These are phyloP conservation scores for Brassica carinata DNA, from an alignment of 345 rosid genomes.

Conservation along the genomic window DNA sequence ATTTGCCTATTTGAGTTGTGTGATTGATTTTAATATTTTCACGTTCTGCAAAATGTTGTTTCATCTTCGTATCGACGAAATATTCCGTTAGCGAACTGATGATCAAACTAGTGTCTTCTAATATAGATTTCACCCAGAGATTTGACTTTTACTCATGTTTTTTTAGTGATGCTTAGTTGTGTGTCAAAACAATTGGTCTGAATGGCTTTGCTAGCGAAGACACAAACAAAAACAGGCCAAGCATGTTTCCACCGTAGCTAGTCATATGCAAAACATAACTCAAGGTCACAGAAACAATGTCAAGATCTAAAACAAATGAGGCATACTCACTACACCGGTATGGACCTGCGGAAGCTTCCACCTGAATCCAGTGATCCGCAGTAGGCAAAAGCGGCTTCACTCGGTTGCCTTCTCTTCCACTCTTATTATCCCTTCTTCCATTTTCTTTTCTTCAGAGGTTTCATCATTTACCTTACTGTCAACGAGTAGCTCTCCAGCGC, in stretches of 20 bases:
- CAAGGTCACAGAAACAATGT: constrained; percentile 11
- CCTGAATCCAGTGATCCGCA: constrained; percentile 16
- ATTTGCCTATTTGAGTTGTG: too few relatives aligned
- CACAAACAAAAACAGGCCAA: not conserved
- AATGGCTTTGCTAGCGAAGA: not conserved
- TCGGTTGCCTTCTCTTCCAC: constrained; percentile 9
- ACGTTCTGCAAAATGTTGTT: not conserved
- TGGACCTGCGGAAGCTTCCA: constrained; percentile 5
- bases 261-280: not conserved
- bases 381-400: constrained; percentile 5
- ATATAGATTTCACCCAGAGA: not conserved
- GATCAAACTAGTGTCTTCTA: not conserved
- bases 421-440: not conserved
- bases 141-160: not conserved
- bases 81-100: not conserved
- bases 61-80: not conserved
- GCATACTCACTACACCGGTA: not conserved
- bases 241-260: not conserved
- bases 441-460: constrained; percentile 8
- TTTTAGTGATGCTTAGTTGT: not conserved
- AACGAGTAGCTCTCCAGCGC: not conserved
- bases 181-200: not conserved
- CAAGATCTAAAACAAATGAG: not conserved
- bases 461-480: constrained; percentile 22
- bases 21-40: too few relatives aligned